Percentiles rank a stretch among this genome's conserved stretches.
These are phyloP conservation scores for Artemisia argyi DNA, from an alignment of 129 eudicot species.

Conservation along the genomic window DNA sequence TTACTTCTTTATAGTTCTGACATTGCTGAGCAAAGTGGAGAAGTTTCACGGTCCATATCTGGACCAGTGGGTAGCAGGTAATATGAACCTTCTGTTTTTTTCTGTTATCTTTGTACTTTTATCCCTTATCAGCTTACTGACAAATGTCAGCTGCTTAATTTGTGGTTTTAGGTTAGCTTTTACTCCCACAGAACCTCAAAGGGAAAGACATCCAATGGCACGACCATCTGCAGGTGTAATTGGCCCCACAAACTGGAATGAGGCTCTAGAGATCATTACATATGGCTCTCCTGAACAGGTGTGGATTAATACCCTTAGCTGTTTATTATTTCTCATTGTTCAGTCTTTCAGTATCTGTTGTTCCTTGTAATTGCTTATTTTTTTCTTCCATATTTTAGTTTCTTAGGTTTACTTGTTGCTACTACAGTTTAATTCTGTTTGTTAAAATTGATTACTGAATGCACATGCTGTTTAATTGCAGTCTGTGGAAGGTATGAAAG, in stretches of 20 bases:
- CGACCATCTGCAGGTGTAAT: constrained; percentile 50
- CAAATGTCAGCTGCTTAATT: background rate
- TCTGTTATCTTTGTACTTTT: background rate
- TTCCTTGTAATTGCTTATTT: background rate
- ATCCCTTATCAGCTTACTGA: background rate
- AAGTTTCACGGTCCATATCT: constrained; percentile 63
- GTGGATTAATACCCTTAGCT: background rate
- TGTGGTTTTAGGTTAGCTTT: constrained; percentile 58
- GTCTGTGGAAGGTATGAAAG: constrained; percentile 99
- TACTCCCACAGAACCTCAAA: constrained; percentile 61
- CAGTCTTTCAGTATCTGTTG: no score
- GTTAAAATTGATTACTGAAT: constrained; percentile 2
- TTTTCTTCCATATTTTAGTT: background rate
- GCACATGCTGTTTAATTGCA: constrained; percentile 32
- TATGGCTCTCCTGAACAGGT: constrained; percentile 99
- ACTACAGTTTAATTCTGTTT: no score
- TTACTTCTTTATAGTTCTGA: constrained; percentile 50
- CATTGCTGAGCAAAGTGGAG: constrained; percentile 94
- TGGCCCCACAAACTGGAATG: constrained; percentile 97
- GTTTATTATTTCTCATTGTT: background rate
- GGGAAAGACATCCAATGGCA: constrained; percentile 66
- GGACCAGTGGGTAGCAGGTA: constrained; percentile 74
- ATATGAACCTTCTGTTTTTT: background rate
- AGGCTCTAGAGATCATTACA: constrained; percentile 83
- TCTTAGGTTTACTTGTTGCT: no score